phyloP scores from a whole-genome alignment of 345 rosid species.

The thale cress (Arabidopsis thaliana) region TAIR10.1 NC_003075.7:16506001-16506500 shows the following conservation, averaged over 20 bases:
- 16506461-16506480: neutral
- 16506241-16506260: conserved; percentile 51
- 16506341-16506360: conserved; percentile 13
- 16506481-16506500: neutral
- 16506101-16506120: conserved; percentile 20
- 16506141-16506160: conserved; percentile 26
- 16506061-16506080: conserved; percentile 31
- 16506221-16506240: conserved; percentile 38
- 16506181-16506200: conserved; percentile 43
- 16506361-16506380: neutral
- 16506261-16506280: conserved; percentile 38
- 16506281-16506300: conserved; percentile 26
- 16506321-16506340: conserved; percentile 2
- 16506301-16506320: conserved; percentile 18
- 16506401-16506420: neutral
- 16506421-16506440: neutral
- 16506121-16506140: conserved; percentile 26
- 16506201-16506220: conserved; percentile 10
- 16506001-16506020: conserved; percentile 31
- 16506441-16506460: neutral
- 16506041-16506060: conserved; percentile 8
- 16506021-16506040: conserved; percentile 28
- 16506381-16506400: neutral
- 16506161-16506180: conserved; percentile 40
- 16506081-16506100: conserved; percentile 30